phyloP scores from a whole-genome alignment of 192 early-diverging fungal species.

The Podila clonocystis region DNA sequence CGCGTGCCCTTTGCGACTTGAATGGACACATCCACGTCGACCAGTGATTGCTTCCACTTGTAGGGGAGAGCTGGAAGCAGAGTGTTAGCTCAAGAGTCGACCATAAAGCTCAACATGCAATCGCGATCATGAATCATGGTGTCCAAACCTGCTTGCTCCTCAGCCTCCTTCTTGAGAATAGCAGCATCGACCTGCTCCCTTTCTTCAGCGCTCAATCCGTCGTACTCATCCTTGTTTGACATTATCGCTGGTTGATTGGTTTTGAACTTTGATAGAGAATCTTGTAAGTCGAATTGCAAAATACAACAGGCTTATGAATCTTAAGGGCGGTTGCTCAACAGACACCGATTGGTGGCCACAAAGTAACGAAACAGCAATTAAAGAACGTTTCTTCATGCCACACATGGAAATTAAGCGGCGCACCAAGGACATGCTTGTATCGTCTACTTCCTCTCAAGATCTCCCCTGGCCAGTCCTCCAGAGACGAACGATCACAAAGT shows the following conservation, averaged over 20 bases:
- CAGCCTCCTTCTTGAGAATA: constrained; percentile 55
- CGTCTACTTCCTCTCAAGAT: neutral
- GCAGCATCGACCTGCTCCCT: constrained; percentile 51
- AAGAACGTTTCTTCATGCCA: neutral
- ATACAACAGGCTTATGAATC: neutral
- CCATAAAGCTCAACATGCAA: no score
- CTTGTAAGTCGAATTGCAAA: neutral
- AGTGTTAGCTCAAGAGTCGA: neutral
- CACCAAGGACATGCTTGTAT: neutral
- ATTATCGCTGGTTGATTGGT: constrained; percentile 3
- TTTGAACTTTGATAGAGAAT: neutral
- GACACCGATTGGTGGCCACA: no score
- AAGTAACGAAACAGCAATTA: no score
- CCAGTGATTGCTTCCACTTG: constrained; percentile 84
- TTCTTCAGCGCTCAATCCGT: constrained; percentile 63
- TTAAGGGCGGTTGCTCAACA: no score
- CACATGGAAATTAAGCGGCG: constrained; percentile 17
- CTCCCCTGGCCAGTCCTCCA: constrained; percentile 29
- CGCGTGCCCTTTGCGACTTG: constrained; percentile 79
- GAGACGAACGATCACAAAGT: constrained; percentile 23
- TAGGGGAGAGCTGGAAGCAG: constrained; percentile 69
- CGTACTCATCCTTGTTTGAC: constrained; percentile 47
- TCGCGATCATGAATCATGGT: no score
- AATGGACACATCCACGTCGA: constrained; percentile 82
- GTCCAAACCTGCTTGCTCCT: constrained; percentile 63